Conservation (phyloP, 176 grass and related monocot genomes). For the Stipa capillata region DNA sequence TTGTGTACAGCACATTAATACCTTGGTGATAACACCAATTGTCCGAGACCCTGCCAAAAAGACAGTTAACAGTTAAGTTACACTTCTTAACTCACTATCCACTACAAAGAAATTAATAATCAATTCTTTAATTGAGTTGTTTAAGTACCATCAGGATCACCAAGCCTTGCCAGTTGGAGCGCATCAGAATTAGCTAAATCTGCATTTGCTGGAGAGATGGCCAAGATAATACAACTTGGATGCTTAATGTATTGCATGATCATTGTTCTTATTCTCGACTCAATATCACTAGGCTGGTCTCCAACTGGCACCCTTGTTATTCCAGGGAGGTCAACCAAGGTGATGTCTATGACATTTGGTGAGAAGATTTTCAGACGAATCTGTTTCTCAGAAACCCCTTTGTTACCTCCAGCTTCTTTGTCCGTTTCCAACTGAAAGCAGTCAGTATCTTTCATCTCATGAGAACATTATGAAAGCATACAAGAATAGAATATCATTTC, state of each 20-base stretch:
- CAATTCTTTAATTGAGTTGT: conserved; percentile 8
- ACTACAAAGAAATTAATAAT: conserved; percentile 17
- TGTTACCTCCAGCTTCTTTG: conserved; percentile 77
- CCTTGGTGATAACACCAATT: conserved; percentile 99
- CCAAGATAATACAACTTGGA: conserved; percentile 90
- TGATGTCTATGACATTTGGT: conserved; percentile 86
- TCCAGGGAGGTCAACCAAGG: conserved; percentile 92
- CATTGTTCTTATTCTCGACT: conserved; percentile 82
- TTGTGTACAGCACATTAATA: conserved; percentile 25
- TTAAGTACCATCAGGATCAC: conserved; percentile 82
- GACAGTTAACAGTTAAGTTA: conserved; percentile 19
- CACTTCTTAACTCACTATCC: background rate
- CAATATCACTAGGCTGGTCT: conserved; percentile 90
- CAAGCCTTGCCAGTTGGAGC: conserved; percentile 81
- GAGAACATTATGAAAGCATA: conserved; percentile 18
- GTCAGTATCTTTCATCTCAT: background rate
- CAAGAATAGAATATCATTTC: background rate
- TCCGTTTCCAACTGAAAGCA: conserved; percentile 79
- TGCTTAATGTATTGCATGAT: conserved; percentile 89
- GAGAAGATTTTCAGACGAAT: conserved; percentile 93
- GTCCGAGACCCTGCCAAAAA: conserved; percentile 66
- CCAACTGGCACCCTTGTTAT: conserved; percentile 90
- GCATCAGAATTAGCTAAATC: conserved; percentile 97
- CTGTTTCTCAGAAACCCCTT: conserved; percentile 81
- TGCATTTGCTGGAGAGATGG: conserved; percentile 85